Base-by-base conservation (phyloP, 2,329 filamentous ascomycete genomes). In the Ophiostoma pallidulum region DNA sequence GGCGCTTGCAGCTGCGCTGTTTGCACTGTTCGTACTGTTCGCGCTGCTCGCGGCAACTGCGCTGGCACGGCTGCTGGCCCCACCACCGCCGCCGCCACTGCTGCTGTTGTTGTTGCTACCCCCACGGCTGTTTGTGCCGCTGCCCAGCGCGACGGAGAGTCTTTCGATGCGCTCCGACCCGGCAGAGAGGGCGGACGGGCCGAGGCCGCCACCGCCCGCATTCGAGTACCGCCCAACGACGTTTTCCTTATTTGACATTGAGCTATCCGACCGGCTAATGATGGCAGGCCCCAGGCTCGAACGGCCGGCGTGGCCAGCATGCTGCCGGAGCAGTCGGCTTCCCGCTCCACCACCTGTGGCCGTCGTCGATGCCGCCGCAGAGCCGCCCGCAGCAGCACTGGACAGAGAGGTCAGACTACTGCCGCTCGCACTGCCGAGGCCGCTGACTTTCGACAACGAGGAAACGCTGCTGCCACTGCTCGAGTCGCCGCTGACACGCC, bases 401-500 rank as follows among this genome's bases (percentile, higher is more conserved):
- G 45, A 48, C 8, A 48, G 22, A 6, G 39, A 42, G n/a, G 45
- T 31, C 5, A 41, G 39, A 40, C 45, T 50, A 44, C 42, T 41
- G 47, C 41, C 33, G 49, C 41, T 33, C 32, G 50, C 19, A 41
- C 41, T 42, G 45, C 56, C 36, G 14, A 42, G 26, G 8, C 41
- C 42, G 31, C 44, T 44, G 26, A 41, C 38, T 22, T 52, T 52
- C 14, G 49, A 53, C 31, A 37, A n/a, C 18, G 53, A 54, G 7
- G 48, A 49, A 13, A 45, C 41, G 37, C 51, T 50, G 24, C 49
- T 51, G 10, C 56, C 45, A 8, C 45, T 49, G 8, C 45, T 49
- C n/a, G 58, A 57, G 13, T 64, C 62, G 26, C 59, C 57, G 45
- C 59, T 61, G 3, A 64, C 60, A 4, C 62, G 55, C 7, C 61